These are phyloP conservation scores for Diaporthe sp. DNA, from an alignment of 2,329 filamentous ascomycete species.

Conservation along the genomic window DNA sequence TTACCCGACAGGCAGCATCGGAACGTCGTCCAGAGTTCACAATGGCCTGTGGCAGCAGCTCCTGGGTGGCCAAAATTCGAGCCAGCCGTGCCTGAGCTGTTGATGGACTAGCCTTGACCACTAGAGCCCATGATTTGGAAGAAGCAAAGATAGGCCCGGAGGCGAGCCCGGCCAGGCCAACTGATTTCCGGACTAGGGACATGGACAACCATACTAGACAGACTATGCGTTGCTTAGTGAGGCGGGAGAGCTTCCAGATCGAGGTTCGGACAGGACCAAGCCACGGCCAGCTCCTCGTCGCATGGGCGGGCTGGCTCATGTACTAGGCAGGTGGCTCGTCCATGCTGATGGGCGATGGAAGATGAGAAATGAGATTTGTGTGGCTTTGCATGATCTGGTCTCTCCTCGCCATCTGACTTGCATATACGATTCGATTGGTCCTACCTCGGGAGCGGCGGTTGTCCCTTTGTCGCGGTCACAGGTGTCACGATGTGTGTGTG, in stretches of 20 bases:
- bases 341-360: slow-evolving; percentile 14
- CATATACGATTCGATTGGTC: slow-evolving; percentile 30
- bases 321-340: slow-evolving; percentile 26
- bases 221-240: slow-evolving; percentile 11
- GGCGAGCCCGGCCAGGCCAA: neutral
- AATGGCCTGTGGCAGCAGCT: neutral
- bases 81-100: slow-evolving; percentile 8
- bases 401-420: slow-evolving; percentile 28
- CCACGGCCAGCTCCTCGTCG: slow-evolving; percentile 5
- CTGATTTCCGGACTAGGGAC: neutral
- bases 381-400: slow-evolving; percentile 30
- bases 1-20: neutral
- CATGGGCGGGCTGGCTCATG: slow-evolving; percentile 12
- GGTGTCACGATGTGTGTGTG: slow-evolving; percentile 7
- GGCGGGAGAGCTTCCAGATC: slow-evolving; percentile 14
- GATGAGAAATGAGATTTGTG: slow-evolving; percentile 16
- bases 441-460: slow-evolving; percentile 18
- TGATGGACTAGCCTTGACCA: slow-evolving; percentile 17
- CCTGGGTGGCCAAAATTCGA: neutral
- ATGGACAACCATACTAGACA: neutral
- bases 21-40: neutral
- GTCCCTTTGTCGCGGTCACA: slow-evolving; percentile 19
- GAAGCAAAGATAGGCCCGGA: slow-evolving; percentile 24
- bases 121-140: slow-evolving; percentile 18
- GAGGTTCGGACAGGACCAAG: slow-evolving; percentile 16